Percentiles rank a stretch among this genome's conserved stretches.
These are phyloP conservation scores for Chalciporus sphaerocephalus DNA, from an alignment of 768 basidiomycete species.

Conservation along the genomic window DNA sequence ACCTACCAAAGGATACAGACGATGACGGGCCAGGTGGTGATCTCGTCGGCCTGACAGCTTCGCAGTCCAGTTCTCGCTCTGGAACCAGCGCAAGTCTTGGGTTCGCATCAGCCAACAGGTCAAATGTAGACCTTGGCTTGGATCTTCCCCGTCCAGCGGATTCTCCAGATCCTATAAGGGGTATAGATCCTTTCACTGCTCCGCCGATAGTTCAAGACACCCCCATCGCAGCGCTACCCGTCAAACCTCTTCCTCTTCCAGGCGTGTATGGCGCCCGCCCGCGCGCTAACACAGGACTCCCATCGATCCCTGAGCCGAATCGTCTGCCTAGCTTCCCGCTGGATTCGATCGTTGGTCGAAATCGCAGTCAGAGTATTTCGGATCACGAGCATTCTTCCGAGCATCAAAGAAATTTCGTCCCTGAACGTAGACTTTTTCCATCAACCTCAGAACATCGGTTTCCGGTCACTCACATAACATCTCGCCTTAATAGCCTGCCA, in stretches of 20 bases:
- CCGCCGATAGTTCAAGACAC: neutral
- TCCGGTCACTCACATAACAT: neutral
- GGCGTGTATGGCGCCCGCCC: constrained; percentile 9
- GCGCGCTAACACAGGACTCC: constrained; percentile 27
- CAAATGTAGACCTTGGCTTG: neutral
- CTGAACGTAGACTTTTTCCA: neutral
- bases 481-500: constrained; percentile 6
- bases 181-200: neutral
- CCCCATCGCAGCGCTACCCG: neutral
- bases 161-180: neutral
- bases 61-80: constrained; percentile 49
- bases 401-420: constrained; percentile 3
- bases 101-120: constrained; percentile 28
- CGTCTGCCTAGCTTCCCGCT: constrained; percentile 9
- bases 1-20: constrained; percentile 70
- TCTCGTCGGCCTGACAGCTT: constrained; percentile 46
- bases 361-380: constrained; percentile 16
- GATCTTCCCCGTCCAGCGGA: neutral
- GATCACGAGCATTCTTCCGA: constrained; percentile 1
- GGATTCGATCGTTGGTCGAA: constrained; percentile 11
- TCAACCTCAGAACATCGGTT: constrained; percentile 1
- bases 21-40: constrained; percentile 54
- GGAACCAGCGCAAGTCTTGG: constrained; percentile 48
- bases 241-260: constrained; percentile 7
- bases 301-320: constrained; percentile 4